These are phyloP conservation scores for Leptomonas seymouri DNA, from an alignment of 208 protist species.

Conservation along the genomic window DNA sequence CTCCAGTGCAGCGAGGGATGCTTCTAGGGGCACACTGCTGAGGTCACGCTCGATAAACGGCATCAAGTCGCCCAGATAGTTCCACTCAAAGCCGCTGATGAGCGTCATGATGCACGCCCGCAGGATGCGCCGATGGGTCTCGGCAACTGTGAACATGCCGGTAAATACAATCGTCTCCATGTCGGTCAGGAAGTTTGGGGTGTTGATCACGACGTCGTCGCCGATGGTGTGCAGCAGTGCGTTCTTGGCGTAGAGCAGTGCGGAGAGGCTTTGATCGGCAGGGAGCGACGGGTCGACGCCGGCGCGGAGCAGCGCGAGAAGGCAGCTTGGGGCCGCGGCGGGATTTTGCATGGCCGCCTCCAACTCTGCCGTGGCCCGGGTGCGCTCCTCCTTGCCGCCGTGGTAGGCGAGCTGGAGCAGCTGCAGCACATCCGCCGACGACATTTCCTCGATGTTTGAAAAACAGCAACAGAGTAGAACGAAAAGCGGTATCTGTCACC, in stretches of 20 bases:
- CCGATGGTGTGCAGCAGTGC: constrained; percentile 64
- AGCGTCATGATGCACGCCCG: constrained; percentile 62
- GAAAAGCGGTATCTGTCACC: no score
- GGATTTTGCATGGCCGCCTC: constrained; percentile 54
- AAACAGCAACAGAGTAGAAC: no score
- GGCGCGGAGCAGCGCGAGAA: constrained; percentile 65
- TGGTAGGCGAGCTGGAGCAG: constrained; percentile 79
- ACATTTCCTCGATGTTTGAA: constrained; percentile 8
- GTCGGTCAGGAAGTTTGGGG: constrained; percentile 47
- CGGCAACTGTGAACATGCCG: constrained; percentile 55
- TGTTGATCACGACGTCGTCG: constrained; percentile 41
- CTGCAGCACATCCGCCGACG: constrained; percentile 54
- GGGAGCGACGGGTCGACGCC: constrained; percentile 54
- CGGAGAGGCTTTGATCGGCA: constrained; percentile 70
- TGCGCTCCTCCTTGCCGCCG: constrained; percentile 76
- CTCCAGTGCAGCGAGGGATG: constrained; percentile 55
- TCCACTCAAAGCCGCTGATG: constrained; percentile 79
- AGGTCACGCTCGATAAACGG: constrained; percentile 46
- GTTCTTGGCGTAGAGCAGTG: constrained; percentile 89
- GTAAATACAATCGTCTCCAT: constrained; percentile 71
- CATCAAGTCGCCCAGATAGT: constrained; percentile 78
- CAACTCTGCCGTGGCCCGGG: constrained; percentile 61
- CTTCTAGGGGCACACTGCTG: constrained; percentile 15
- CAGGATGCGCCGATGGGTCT: constrained; percentile 70
- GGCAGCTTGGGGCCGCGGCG: constrained; percentile 39